Evolutionary conservation across 129 eudicot genomes (phyloP), one percentile per base, ranked within the genome.

Genomic region (Flaveria ramosissima): DNA sequence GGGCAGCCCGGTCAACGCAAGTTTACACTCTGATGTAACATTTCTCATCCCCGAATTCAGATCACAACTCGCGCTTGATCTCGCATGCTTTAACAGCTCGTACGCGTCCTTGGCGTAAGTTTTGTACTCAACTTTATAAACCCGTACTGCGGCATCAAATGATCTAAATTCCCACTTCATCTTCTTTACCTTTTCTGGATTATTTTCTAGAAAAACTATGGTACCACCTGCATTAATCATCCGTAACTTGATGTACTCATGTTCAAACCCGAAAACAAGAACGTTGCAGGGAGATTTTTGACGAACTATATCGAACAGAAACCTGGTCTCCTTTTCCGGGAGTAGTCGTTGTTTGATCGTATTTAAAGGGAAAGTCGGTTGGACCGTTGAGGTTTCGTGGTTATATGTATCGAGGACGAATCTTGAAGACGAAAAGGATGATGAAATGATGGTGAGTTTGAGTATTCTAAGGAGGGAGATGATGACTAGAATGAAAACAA

Each of bases 51-150:
- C 74, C 13, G 60, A 71, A 55, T 32, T 15, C 23, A 77, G 74
- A 30, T 60, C 41, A 47, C 98, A 94, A n/a, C 80, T 80, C 1
- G 79, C 70, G 66, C 88, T 73, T 53, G 68, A 76, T 78, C 98
- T 89, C 4, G 92, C 88, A 19, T 85, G 78, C 84, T 83, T 89
- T 57, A 91, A 85, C 77, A 91, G 73, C 84, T 80, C 68, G 77
- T 84, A 94, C 6, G 96, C 98, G 9, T 91, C 89, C 79, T 86
- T 87, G 10, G 98, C 96, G 14, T 72, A 27, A 7, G 89, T 84
- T 45, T 83, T 68, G 80, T 89, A 94, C 78, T 60, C 70, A 39
- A 89, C 77, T 74, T 60, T 68, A 42, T 85, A 74, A 65, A 85
- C 85, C 64, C 73, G 50, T 4, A 30, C 36, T 30, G 89, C 74